phyloP scores from a whole-genome alignment of 257 asterid genomes.

The Mentha longifolia region DNA sequence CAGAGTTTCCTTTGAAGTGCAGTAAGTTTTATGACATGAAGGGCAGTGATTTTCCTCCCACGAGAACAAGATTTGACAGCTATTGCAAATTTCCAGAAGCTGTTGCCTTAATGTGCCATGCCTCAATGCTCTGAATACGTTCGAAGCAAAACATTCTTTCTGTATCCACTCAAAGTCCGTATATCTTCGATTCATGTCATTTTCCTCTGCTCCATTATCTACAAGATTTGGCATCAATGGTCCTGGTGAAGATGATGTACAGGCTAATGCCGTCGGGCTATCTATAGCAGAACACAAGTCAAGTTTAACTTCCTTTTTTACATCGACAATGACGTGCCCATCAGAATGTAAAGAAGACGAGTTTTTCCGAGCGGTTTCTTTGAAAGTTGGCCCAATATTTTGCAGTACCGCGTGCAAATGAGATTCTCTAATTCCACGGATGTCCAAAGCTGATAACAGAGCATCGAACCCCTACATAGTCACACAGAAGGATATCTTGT shows the following conservation, averaged over 20 bases:
- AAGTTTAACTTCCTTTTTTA: constrained; percentile 36
- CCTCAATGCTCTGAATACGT: constrained; percentile 46
- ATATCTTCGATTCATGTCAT: constrained; percentile 45
- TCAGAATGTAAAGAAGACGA: constrained; percentile 25
- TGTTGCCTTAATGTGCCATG: constrained; percentile 50
- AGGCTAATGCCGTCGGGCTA: constrained; percentile 34
- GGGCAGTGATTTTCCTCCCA: constrained; percentile 61
- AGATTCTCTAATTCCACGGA: constrained; percentile 86
- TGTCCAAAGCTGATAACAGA: constrained; percentile 73
- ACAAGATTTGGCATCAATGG: constrained; percentile 41
- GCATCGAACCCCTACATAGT: constrained; percentile 70
- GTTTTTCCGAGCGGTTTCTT: constrained; percentile 48
- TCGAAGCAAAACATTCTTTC: constrained; percentile 63
- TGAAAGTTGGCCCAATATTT: constrained; percentile 69
- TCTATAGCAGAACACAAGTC: constrained; percentile 28
- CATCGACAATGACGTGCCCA: constrained; percentile 28
- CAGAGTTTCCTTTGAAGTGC: constrained; percentile 26
- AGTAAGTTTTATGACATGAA: constrained; percentile 49
- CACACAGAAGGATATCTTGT: not conserved
- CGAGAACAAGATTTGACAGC: constrained; percentile 52
- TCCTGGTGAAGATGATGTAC: constrained; percentile 33
- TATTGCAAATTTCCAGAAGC: constrained; percentile 61
- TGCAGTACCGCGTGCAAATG: constrained; percentile 77
- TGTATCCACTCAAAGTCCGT: constrained; percentile 72
- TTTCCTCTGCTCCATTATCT: constrained; percentile 44